phyloP scores from a whole-genome alignment of 148 eudicot genomes.

The Agrostemma githago region DNA sequence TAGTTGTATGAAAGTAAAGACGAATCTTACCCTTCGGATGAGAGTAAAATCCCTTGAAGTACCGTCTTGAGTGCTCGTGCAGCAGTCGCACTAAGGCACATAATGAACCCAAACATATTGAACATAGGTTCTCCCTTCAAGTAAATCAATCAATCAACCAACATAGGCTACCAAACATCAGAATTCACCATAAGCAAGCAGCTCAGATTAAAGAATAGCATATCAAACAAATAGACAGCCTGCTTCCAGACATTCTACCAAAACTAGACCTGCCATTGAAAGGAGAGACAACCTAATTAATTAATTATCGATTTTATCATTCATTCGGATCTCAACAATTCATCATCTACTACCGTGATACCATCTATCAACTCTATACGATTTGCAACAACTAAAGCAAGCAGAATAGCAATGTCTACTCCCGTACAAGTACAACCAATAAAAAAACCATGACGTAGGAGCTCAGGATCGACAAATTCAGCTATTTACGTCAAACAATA shows the following conservation, averaged over 20 bases:
- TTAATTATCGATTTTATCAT: neutral
- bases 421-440: neutral
- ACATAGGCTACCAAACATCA: neutral
- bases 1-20: neutral
- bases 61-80: conserved; percentile 88
- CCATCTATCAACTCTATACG: neutral
- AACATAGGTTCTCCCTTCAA: conserved; percentile 49
- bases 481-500: neutral
- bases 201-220: neutral
- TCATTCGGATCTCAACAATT: neutral
- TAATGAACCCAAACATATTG: conserved; percentile 78
- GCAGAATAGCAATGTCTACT: neutral
- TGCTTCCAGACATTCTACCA: conserved; percentile 5
- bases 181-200: neutral
- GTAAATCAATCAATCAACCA: conserved; percentile 2
- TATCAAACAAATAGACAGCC: neutral
- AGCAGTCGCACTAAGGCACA: conserved; percentile 91
- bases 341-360: neutral
- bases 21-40: conserved; percentile 69
- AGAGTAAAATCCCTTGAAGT: conserved; percentile 78
- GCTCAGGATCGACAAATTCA: conserved; percentile 9
- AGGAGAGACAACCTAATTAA: neutral
- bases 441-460: neutral
- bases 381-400: too few species aligned
- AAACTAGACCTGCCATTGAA: neutral